A percentile compares a stretch with the other conserved stretches of the same genome.
phyloP scores from a whole-genome alignment of 306 rosid genomes.

The Ormosia emarginata region DNA sequence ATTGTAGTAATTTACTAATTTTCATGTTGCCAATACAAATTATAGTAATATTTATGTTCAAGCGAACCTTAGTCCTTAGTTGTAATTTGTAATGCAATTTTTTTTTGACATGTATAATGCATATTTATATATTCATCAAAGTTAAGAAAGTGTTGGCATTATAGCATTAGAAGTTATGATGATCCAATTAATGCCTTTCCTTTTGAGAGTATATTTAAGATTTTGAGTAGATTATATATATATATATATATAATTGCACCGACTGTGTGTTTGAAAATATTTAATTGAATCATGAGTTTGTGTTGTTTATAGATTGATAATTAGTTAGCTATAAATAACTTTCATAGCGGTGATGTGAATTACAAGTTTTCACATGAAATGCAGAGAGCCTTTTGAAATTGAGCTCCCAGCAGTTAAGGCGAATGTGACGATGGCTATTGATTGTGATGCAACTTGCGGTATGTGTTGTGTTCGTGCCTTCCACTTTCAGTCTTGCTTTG shows the following conservation, averaged over 20 bases:
- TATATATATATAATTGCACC: background rate
- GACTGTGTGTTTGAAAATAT: background rate
- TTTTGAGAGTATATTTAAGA: too few species aligned
- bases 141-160: too few species aligned
- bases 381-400: conserved; percentile 9
- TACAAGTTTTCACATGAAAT: conserved; percentile 21
- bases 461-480: background rate
- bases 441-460: conserved; percentile 24
- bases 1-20: background rate
- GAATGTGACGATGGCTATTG: conserved; percentile 18
- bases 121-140: background rate
- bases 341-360: conserved; percentile 16
- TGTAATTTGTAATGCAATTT: background rate
- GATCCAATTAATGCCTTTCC: too few species aligned
- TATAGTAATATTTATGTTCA: background rate
- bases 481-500: conserved; percentile 3
- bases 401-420: conserved; percentile 25
- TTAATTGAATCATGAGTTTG: background rate
- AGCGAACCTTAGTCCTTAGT: too few species aligned
- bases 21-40: background rate
- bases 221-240: background rate
- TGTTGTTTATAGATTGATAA: background rate
- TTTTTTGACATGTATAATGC: background rate
- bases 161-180: too few species aligned
- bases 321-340: background rate